Evolutionary conservation across 2,329 filamentous ascomycete genomes (phyloP).

Genomic region (Calonectria hongkongensis): DNA sequence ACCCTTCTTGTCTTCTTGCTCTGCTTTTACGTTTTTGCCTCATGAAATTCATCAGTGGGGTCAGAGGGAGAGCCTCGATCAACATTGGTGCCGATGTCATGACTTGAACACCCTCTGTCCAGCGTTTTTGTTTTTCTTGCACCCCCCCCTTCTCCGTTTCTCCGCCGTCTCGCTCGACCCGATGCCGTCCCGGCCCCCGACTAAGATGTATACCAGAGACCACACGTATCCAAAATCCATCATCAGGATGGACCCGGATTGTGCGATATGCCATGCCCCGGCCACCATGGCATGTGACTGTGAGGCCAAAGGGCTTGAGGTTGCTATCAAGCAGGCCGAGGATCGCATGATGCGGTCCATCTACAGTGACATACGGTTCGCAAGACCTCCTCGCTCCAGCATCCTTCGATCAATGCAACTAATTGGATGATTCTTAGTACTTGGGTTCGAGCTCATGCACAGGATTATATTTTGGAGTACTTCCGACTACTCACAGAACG

Average conservation of each 20-base stretch:
- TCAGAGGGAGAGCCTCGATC: slow-evolving; percentile 53
- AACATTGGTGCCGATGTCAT: slow-evolving; percentile 50
- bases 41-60: slow-evolving; percentile 56
- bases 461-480: slow-evolving; percentile 81
- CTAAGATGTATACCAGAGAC: slow-evolving; percentile 73
- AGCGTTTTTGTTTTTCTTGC: slow-evolving; percentile 46
- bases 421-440: slow-evolving; percentile 62
- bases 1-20: slow-evolving; percentile 46
- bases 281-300: slow-evolving; percentile 77
- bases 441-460: slow-evolving; percentile 79
- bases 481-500: slow-evolving; percentile 77
- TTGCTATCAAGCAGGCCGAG: slow-evolving; percentile 78
- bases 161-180: slow-evolving; percentile 39
- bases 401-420: slow-evolving; percentile 38
- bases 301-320: slow-evolving; percentile 78
- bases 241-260: slow-evolving; percentile 81
- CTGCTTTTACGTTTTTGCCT: slow-evolving; percentile 46
- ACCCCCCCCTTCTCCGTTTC: slow-evolving; percentile 35
- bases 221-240: slow-evolving; percentile 67
- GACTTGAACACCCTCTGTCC: slow-evolving; percentile 48
- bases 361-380: slow-evolving; percentile 79
- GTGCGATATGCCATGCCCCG: slow-evolving; percentile 79
- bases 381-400: slow-evolving; percentile 32
- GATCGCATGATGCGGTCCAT: slow-evolving; percentile 77
- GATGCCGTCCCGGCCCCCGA: slow-evolving; percentile 51